These are phyloP conservation scores for Pneumocystis sp. DNA, from an alignment of 1,139 yeast genomes.

Conservation along the genomic window DNA sequence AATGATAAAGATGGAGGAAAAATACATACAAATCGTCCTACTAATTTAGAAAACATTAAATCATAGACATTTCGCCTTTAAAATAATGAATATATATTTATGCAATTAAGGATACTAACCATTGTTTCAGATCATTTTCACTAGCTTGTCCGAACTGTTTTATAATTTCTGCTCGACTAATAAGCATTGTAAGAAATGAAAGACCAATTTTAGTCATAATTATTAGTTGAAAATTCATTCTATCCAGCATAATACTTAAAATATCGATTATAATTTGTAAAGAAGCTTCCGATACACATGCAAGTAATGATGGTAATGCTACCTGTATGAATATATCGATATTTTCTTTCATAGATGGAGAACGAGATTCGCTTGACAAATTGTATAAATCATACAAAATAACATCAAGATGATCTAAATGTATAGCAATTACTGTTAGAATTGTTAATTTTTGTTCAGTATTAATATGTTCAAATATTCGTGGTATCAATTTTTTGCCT, in stretches of 20 bases:
- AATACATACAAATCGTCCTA: slow-evolving; percentile 59
- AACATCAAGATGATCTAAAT: slow-evolving; percentile 67
- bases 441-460: slow-evolving; percentile 68
- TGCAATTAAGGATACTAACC: slow-evolving; percentile 29
- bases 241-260: slow-evolving; percentile 56
- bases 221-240: slow-evolving; percentile 51
- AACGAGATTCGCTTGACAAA: slow-evolving; percentile 4
- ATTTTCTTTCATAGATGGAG: slow-evolving; percentile 38
- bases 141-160: slow-evolving; percentile 49
- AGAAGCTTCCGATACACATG: slow-evolving; percentile 68
- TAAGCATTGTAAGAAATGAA: slow-evolving; percentile 70
- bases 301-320: slow-evolving; percentile 71
- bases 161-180: slow-evolving; percentile 83
- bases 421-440: slow-evolving; percentile 65
- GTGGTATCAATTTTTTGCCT: slow-evolving; percentile 76
- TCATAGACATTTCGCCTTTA: slow-evolving; percentile 50
- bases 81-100: neutral
- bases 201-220: slow-evolving; percentile 78
- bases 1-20: slow-evolving; percentile 52
- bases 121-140: slow-evolving; percentile 41
- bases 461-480: slow-evolving; percentile 70
- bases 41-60: slow-evolving; percentile 61
- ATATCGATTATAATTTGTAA: slow-evolving; percentile 75
- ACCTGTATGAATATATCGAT: slow-evolving; percentile 72
- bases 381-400: slow-evolving; percentile 28